phyloP scores from a whole-genome alignment of 345 rosid species.

The Linum tenue region DNA sequence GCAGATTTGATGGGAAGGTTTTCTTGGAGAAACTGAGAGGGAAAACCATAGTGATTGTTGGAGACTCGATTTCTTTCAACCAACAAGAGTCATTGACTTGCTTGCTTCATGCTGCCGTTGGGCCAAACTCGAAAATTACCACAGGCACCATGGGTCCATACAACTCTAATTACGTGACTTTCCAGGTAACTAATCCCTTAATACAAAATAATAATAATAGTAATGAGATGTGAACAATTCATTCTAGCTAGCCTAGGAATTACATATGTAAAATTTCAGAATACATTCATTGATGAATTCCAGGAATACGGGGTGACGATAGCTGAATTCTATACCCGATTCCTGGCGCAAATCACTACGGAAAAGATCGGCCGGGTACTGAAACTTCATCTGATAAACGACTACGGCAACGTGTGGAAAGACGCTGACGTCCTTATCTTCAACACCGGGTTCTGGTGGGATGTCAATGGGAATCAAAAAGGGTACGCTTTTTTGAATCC shows the following conservation, averaged over 20 bases:
- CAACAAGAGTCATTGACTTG: slow-evolving; percentile 52
- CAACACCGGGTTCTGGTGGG: slow-evolving; percentile 97
- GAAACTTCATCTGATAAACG: slow-evolving; percentile 57
- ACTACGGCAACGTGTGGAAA: slow-evolving; percentile 55
- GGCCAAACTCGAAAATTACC: slow-evolving; percentile 8
- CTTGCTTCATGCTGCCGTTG: slow-evolving; percentile 40
- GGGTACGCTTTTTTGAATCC: no score
- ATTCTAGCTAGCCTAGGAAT: no score
- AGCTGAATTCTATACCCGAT: slow-evolving; percentile 48
- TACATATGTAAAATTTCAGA: no score
- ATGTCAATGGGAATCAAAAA: slow-evolving; percentile 29
- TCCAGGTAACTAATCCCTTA: no score
- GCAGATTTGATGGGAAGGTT: slow-evolving; percentile 42
- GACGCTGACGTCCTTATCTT: slow-evolving; percentile 60
- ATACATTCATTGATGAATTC: neutral
- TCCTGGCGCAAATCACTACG: slow-evolving; percentile 46
- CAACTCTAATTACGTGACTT: no score
- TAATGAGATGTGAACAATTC: no score
- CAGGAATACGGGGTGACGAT: slow-evolving; percentile 58
- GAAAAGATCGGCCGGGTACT: slow-evolving; percentile 44
- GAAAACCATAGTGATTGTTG: slow-evolving; percentile 50
- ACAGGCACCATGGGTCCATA: no score
- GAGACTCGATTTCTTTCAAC: slow-evolving; percentile 58
- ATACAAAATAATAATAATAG: no score
- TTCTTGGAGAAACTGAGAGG: slow-evolving; percentile 32